These are phyloP conservation scores for Mycena floridula DNA, from an alignment of 768 basidiomycete genomes.

Conservation along the genomic window DNA sequence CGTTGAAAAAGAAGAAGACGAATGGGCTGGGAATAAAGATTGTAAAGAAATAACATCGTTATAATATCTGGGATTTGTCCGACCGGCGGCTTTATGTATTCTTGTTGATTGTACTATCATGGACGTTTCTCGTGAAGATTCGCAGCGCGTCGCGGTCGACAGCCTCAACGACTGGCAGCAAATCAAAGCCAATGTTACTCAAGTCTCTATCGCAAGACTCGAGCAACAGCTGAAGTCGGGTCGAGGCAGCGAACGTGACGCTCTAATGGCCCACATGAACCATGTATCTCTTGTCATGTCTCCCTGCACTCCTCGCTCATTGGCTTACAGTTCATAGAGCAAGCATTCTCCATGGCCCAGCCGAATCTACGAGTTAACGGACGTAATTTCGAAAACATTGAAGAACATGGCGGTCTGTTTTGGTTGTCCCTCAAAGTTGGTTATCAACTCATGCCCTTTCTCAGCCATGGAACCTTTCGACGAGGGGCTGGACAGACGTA, in stretches of 20 bases:
- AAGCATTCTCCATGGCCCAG: conserved; percentile 53
- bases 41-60: conserved; percentile 42
- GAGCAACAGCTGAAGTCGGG: conserved; percentile 36
- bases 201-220: conserved; percentile 37
- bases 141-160: conserved; percentile 55
- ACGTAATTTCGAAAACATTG: conserved; percentile 63
- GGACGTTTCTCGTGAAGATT: conserved; percentile 36
- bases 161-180: conserved; percentile 62
- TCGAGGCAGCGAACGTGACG: conserved; percentile 36
- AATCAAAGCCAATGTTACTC: conserved; percentile 46
- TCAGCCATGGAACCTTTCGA: conserved; percentile 77
- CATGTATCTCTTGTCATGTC: conserved; percentile 29
- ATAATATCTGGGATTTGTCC: no score
- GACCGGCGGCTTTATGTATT: conserved; percentile 6
- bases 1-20: conserved; percentile 64
- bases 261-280: conserved; percentile 41
- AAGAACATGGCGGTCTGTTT: conserved; percentile 42
- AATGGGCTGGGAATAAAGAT: conserved; percentile 71
- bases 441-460: conserved; percentile 1
- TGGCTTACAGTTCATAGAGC: conserved; percentile 48
- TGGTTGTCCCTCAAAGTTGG: not conserved
- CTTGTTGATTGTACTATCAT: conserved; percentile 18
- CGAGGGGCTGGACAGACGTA: conserved; percentile 75
- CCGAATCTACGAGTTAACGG: conserved; percentile 80
- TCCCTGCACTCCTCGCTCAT: conserved; percentile 5